Base-by-base conservation (phyloP, 1,139 yeast genomes). In the Saccharomyces hybrid region DNA sequence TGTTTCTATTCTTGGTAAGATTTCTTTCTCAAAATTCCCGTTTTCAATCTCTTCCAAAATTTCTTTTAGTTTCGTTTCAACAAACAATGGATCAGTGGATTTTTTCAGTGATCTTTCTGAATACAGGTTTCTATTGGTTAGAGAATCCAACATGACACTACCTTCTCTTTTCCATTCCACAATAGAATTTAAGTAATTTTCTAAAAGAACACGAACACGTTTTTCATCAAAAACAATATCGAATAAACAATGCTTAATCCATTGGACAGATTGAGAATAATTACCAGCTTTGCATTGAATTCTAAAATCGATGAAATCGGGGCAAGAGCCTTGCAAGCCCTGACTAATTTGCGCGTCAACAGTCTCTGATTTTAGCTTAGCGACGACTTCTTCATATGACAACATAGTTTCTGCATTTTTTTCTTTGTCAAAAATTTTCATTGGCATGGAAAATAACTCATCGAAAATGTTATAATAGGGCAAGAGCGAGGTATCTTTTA, bases 161-260 rank as follows among this genome's bases (percentile, higher is more conserved):
- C 96, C 98, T 62, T 81, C 82, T 67, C 99, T 82, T 70, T 90
- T 91, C 48, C 78, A 75, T 55, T 89, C 96, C 0, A 96, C 86
- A 49, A 93, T 71, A 0, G 88, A 78, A 63, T 86, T 88, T 57
- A 90, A 72, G 51, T 86, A 76, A 64, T 88, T 88, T 60, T 90
- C 96, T 50, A 91, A 68, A 27, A 86, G 77, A 27, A 88, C 82
- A 59, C 78, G 78, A 24, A 90, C 79, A 67, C 98, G 78, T 16
- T 81, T 78, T 58, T 81, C 82, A 57, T 91, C 96, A 68, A 88
- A 88, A 4, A 81, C 78, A 19, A 87, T 78, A 62, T 79, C 77
- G 67, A 80, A 82, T 64, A 90, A 72, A 19, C 88, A 77, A 55
- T 83, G 82, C 44, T 75, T 72, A 44, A 88, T 74, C 99, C 98